A percentile compares a stretch with the other conserved stretches of the same genome.
phyloP scores from a whole-genome alignment of 441 rosid species.

The Aleurites moluccanus region DNA sequence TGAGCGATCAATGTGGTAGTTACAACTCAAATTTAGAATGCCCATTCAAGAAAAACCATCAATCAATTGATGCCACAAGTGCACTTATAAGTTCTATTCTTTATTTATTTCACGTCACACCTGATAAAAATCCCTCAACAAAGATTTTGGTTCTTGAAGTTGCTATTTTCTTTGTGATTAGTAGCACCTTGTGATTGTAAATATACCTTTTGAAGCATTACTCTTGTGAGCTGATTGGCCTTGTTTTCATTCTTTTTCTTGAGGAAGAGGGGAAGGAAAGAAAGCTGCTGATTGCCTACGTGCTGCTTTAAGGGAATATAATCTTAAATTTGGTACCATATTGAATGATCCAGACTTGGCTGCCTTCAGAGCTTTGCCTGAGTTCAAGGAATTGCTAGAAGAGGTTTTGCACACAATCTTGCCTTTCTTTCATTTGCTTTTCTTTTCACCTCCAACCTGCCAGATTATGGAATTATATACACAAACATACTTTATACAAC shows the following conservation, averaged over 20 bases:
- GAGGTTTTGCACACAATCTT: conserved; percentile 49
- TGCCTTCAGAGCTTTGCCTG: conserved; percentile 87
- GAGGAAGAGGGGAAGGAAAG: conserved; percentile 82
- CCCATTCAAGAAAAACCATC: not conserved
- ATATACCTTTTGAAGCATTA: conserved; percentile 2
- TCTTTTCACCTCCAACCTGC: not conserved
- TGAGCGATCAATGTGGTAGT: not conserved
- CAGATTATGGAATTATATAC: not conserved
- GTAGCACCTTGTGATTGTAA: not conserved
- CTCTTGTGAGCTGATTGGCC: conserved; percentile 13
- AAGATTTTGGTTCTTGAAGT: conserved; percentile 9
- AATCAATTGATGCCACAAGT: not conserved
- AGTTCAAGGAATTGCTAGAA: conserved; percentile 93
- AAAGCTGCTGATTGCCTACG: conserved; percentile 85
- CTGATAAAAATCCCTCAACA: not conserved
- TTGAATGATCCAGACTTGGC: conserved; percentile 96
- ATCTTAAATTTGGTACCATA: conserved; percentile 88
- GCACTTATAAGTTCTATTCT: not conserved
- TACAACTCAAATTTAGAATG: not conserved
- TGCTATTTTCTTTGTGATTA: not conserved
- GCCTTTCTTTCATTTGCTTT: conserved; percentile 2
- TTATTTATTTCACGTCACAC: not conserved
- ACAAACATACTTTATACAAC: not conserved
- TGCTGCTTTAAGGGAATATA: conserved; percentile 72
- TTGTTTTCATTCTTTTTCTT: conserved; percentile 29